Evolutionary conservation across 1,284 basidiomycete species (phyloP).

Genomic region (Calocybe gambosa): DNA sequence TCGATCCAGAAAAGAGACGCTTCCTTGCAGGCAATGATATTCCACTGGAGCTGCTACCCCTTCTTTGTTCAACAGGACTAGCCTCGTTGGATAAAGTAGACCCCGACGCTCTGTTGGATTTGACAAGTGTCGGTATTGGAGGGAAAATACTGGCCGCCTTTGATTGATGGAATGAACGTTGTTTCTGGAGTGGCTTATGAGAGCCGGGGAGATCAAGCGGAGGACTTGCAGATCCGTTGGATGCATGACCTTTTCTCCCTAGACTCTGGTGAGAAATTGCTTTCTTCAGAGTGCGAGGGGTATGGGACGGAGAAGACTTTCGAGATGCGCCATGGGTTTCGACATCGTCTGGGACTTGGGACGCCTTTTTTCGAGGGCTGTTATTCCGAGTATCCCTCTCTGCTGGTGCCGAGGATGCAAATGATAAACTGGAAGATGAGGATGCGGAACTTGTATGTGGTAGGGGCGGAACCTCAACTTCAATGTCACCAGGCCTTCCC

Average conservation of each 20-base stretch:
- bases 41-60: constrained; percentile 27
- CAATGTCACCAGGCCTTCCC: constrained; percentile 18
- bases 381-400: constrained; percentile 22
- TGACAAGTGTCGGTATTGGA: constrained; percentile 30
- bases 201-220: constrained; percentile 19
- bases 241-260: constrained; percentile 25
- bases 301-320: constrained; percentile 11
- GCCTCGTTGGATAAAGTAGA: constrained; percentile 18
- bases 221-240: constrained; percentile 17
- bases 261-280: constrained; percentile 53
- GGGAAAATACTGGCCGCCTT: constrained; percentile 32
- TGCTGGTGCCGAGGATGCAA: constrained; percentile 34
- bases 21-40: constrained; percentile 34
- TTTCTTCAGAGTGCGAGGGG: constrained; percentile 46
- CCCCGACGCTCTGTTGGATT: constrained; percentile 21
- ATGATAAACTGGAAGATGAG: constrained; percentile 38
- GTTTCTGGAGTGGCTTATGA: constrained; percentile 35
- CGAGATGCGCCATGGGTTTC: neutral
- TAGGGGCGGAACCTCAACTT: constrained; percentile 15
- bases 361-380: constrained; percentile 1
- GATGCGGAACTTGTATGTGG: constrained; percentile 25
- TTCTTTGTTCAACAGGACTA: constrained; percentile 23
- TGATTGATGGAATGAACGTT: constrained; percentile 41
- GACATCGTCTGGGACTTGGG: neutral
- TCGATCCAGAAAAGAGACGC: constrained; percentile 57